Percentiles rank a stretch among this genome's conserved stretches.
Conservation (phyloP, 2,329 filamentous ascomycete genomes). For the Emmonsia crescens region DNA sequence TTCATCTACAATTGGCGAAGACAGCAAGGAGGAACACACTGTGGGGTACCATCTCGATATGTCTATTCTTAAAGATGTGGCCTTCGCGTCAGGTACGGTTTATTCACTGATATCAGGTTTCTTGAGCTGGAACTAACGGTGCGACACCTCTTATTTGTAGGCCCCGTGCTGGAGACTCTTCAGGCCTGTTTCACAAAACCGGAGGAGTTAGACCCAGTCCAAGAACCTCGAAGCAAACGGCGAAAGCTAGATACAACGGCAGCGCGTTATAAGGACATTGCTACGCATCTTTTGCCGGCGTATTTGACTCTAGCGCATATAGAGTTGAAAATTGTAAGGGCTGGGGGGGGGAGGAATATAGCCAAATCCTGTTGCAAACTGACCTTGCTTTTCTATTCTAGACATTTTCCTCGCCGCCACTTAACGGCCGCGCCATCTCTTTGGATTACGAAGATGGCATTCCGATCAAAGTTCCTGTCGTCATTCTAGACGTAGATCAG, state of each 20-base stretch:
- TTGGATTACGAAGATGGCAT: too few relatives aligned
- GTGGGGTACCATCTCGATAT: neutral
- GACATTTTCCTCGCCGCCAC: constrained; percentile 9
- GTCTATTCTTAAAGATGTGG: neutral
- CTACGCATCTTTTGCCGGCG: neutral
- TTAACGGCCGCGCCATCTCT: neutral
- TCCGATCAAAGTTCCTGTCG: neutral
- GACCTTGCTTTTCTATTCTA: constrained; percentile 11
- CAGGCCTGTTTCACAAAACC: neutral
- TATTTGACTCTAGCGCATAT: constrained; percentile 26
- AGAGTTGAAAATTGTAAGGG: constrained; percentile 22
- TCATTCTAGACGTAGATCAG: neutral
- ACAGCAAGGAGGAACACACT: neutral
- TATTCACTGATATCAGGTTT: neutral
- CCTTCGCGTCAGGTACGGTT: neutral
- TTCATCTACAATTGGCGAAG: neutral
- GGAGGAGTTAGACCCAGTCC: neutral
- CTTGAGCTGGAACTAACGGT: neutral
- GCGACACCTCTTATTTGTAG: neutral
- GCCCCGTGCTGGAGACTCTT: neutral
- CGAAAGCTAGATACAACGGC: neutral
- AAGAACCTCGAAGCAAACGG: neutral
- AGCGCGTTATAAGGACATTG: neutral
- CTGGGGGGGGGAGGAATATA: neutral
- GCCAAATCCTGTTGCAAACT: neutral